Evolutionary conservation across 2,329 filamentous ascomycete genomes (phyloP).

Genomic region (Didymellaceae sp.): DNA sequence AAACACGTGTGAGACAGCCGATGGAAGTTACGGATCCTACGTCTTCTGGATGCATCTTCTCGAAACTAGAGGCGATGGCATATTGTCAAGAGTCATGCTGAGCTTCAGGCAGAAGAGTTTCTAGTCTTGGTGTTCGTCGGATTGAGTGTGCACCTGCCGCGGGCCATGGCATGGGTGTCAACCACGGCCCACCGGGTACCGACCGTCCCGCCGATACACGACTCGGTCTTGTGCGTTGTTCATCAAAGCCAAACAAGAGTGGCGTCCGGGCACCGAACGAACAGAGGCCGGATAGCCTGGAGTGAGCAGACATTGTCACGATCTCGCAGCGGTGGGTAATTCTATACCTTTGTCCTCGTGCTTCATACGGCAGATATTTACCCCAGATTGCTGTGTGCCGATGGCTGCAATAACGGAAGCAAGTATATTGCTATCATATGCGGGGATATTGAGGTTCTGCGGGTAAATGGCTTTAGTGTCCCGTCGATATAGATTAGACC

Average conservation of each 20-base stretch:
- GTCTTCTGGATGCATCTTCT: constrained; percentile 14
- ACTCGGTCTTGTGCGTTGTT: constrained; percentile 12
- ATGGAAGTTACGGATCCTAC: constrained; percentile 22
- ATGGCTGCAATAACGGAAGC: constrained; percentile 37
- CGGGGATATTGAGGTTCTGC: constrained; percentile 37
- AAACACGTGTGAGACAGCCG: constrained; percentile 28
- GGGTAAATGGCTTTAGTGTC: constrained; percentile 24
- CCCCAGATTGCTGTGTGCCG: constrained; percentile 32
- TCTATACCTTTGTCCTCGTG: constrained; percentile 29
- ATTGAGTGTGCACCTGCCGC: constrained; percentile 15
- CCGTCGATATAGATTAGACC: constrained; percentile 42
- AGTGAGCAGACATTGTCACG: constrained; percentile 28
- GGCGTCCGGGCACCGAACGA: constrained; percentile 23
- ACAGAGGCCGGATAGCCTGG: constrained; percentile 20
- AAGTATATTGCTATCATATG: constrained; percentile 39
- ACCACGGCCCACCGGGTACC: constrained; percentile 10
- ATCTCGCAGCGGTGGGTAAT: constrained; percentile 24
- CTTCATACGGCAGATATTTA: constrained; percentile 33
- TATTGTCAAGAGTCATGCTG: constrained; percentile 1
- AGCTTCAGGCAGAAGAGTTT: constrained; percentile 12
- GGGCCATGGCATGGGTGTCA: constrained; percentile 9
- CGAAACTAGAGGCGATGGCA: constrained; percentile 4
- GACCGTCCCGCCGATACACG: constrained; percentile 12
- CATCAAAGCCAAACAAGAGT: constrained; percentile 22
- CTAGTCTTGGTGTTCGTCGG: constrained; percentile 18